Conservation (phyloP, 352 stramenopile species). For the Pelagophyceae sp. region DNA sequence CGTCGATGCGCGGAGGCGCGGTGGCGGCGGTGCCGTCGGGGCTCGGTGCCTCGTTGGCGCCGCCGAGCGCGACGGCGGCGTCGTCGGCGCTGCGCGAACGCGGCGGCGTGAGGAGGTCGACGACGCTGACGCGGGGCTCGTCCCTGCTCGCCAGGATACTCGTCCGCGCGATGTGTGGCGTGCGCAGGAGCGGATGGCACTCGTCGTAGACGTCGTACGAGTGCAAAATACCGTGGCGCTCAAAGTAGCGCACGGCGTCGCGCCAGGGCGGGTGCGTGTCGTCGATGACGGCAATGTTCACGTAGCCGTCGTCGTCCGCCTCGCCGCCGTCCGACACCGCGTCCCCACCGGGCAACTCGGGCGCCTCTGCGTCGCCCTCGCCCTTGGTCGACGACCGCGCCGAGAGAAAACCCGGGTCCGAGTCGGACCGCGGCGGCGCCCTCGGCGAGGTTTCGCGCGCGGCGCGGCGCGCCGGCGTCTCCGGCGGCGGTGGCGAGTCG, state of each 20-base stretch:
- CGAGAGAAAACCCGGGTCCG: neutral
- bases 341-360: too few relatives aligned
- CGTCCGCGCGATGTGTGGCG: neutral
- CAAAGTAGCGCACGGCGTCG: neutral
- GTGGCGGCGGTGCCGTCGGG: too few relatives aligned
- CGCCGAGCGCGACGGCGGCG: neutral
- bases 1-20: too few relatives aligned
- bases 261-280: slow-evolving; percentile 2
- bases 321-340: neutral
- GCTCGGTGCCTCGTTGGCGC: neutral
- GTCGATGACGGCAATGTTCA: neutral
- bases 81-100: neutral
- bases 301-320: neutral
- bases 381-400: too few relatives aligned
- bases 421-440: neutral
- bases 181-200: neutral
- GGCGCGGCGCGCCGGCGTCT: neutral
- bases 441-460: neutral
- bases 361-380: too few relatives aligned
- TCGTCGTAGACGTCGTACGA: slow-evolving; percentile 7
- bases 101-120: neutral
- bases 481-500: neutral
- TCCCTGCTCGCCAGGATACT: neutral
- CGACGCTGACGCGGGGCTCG: neutral
- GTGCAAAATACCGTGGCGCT: neutral